Evolutionary conservation across 805 yeast species (phyloP).

Genomic region (Ogataea trehaloabstinens): DNA sequence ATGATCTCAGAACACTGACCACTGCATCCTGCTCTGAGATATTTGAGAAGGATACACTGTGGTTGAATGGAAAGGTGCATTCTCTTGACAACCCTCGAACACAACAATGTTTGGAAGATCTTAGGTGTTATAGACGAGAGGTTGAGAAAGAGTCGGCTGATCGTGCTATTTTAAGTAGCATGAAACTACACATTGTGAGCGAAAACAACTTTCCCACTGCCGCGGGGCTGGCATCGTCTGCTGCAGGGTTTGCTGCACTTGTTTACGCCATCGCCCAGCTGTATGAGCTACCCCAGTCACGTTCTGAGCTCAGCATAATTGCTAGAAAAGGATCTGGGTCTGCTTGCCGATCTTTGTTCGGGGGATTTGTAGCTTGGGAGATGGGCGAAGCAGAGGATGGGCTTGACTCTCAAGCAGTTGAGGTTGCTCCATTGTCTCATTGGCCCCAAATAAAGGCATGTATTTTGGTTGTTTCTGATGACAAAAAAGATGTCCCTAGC

Average conservation of each 20-base stretch:
- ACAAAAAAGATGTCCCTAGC: conserved; percentile 90
- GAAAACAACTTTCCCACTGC: conserved; percentile 99
- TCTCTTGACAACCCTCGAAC: conserved; percentile 62
- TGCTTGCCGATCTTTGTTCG: conserved; percentile 94
- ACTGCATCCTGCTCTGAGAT: conserved; percentile 69
- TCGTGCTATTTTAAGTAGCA: conserved; percentile 60
- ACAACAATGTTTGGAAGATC: conserved; percentile 71
- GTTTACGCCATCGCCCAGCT: conserved; percentile 85
- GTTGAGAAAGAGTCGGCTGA: conserved; percentile 55
- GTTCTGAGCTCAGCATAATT: conserved; percentile 83
- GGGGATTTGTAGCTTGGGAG: conserved; percentile 99
- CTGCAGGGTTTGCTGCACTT: conserved; percentile 97
- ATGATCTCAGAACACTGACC: conserved; percentile 87
- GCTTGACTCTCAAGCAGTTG: conserved; percentile 91
- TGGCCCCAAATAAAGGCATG: conserved; percentile 96
- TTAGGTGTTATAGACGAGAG: conserved; percentile 62
- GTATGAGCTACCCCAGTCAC: conserved; percentile 79
- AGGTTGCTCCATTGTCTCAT: conserved; percentile 77
- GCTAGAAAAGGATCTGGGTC: conserved; percentile 99
- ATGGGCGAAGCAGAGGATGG: conserved; percentile 82
- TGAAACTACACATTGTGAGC: conserved; percentile 76
- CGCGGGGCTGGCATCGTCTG: conserved; percentile 96
- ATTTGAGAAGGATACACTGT: conserved; percentile 64
- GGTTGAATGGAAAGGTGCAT: conserved; percentile 85
- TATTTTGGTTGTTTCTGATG: conserved; percentile 88